Conservation (phyloP, 805 yeast species). For the Ogataea pini region DNA sequence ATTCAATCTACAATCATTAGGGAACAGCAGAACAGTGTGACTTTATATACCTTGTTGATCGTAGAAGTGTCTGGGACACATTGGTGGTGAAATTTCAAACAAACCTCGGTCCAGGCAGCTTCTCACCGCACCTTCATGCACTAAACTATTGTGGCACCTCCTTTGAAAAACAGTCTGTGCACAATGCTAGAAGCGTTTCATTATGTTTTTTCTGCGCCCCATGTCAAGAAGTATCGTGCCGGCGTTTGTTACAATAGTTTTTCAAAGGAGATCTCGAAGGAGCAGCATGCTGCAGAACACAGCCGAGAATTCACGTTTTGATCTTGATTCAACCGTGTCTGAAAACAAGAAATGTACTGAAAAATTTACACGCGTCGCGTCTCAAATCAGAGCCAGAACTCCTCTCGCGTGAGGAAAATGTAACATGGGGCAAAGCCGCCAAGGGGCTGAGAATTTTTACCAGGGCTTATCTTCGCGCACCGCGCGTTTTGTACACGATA, state of each 20-base stretch:
- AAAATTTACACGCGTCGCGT: slow-evolving; percentile 5
- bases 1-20: neutral
- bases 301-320: slow-evolving; percentile 7
- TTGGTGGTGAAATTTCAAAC: slow-evolving; percentile 5
- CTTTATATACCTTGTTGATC: slow-evolving; percentile 4
- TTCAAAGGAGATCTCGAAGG: slow-evolving; percentile 10
- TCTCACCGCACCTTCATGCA: slow-evolving; percentile 4
- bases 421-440: neutral
- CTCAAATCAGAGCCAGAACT: slow-evolving; percentile 1
- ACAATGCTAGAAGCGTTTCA: slow-evolving; percentile 1
- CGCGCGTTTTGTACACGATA: neutral
- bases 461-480: neutral
- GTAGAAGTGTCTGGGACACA: slow-evolving; percentile 1
- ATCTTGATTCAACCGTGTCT: slow-evolving; percentile 11
- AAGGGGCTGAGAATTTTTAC: no score
- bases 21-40: neutral
- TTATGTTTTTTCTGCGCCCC: slow-evolving; percentile 7
- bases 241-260: slow-evolving; percentile 2
- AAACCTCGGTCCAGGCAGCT: slow-evolving; percentile 3
- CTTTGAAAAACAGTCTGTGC: slow-evolving; percentile 3
- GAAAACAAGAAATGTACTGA: neutral
- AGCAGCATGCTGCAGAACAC: slow-evolving; percentile 5
- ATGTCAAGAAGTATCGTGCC: neutral
- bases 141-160: slow-evolving; percentile 4
- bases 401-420: neutral